These are phyloP conservation scores for Pichia cephalocereana DNA, from an alignment of 805 yeast genomes.

Conservation along the genomic window DNA sequence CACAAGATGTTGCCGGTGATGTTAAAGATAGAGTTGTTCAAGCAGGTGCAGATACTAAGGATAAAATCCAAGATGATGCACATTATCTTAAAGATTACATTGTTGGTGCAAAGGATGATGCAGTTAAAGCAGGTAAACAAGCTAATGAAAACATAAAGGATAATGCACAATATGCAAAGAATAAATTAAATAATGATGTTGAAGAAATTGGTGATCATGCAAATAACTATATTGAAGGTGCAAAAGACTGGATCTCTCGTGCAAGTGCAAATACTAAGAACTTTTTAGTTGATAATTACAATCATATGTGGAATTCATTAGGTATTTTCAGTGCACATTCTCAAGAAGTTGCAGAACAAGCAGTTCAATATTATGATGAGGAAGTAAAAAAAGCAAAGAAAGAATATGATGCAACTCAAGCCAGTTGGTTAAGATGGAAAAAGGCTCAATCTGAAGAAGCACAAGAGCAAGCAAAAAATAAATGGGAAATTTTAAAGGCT, in stretches of 20 bases:
- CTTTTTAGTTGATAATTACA: slow-evolving; percentile 2
- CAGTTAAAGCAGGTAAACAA: slow-evolving; percentile 3
- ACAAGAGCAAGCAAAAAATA: slow-evolving; percentile 20
- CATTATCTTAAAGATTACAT: neutral
- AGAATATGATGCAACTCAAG: slow-evolving; percentile 19
- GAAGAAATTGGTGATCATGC: neutral
- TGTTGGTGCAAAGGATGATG: slow-evolving; percentile 2
- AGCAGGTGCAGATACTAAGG: slow-evolving; percentile 13
- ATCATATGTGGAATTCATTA: slow-evolving; percentile 5
- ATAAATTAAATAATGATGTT: neutral
- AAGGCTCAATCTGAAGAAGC: slow-evolving; percentile 20
- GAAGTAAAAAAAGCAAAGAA: slow-evolving; percentile 19
- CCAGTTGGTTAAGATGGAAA: slow-evolving; percentile 24
- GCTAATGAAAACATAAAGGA: slow-evolving; percentile 10
- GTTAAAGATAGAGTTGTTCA: slow-evolving; percentile 1
- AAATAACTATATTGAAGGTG: neutral
- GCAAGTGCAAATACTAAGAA: neutral
- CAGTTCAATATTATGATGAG: slow-evolving; percentile 18
- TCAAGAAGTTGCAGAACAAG: slow-evolving; percentile 19
- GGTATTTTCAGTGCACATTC: slow-evolving; percentile 16
- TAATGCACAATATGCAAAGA: neutral
- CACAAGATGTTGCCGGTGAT: slow-evolving; percentile 1
- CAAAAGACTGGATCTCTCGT: neutral
- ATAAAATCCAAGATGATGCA: neutral
- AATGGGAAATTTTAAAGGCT: slow-evolving; percentile 15